Evolutionary conservation across 352 stramenopile genomes (phyloP), one percentile per base, ranked within the genome.

Genomic region (Phytophthora hybrid): DNA sequence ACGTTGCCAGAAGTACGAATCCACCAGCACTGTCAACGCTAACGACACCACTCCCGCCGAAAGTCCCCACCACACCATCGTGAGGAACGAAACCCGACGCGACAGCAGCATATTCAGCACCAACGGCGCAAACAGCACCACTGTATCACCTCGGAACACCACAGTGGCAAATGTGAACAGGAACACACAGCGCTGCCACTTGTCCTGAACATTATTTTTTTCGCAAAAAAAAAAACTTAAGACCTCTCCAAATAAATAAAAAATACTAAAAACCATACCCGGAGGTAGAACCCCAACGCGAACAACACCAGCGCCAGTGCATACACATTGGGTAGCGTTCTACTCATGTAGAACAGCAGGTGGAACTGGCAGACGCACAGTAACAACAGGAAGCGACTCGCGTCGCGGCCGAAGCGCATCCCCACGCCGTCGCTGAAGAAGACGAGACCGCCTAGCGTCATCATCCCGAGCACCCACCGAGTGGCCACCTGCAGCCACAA

Each of bases 291-390:
- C n/a, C 70, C 81, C 58, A 88, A 73, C 56, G 82, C 84, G 51
- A 85, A 83, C 18, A 97, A 62, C 59, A 95, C 86, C 7, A 97
- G 76, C 29, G 61, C 77, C 73, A 99, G 77, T 29, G 98, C 98
- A 80, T 99, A 99, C 14, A 91, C 95, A 82, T 99, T 99, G 18
- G 98, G 98, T 49, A 99, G 85, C 47, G 98, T 98, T 32, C 98
- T 91, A 49, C 88, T 94, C 18, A 98, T 85, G 84, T 99, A 99
- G 80, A 99, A 99, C 46, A 98, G 85, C 1, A 99, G 82, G 79
- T 99, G 98, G 79, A 99, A 99, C 80, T 99, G 97, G 62, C 83
- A 91, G 13, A 84, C 85, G 66, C 88, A 96, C 59, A 98, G 84
- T 1, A 98, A 44, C 55, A 98, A 74, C 59, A 98, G 89, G 65